Conservation (phyloP, 441 rosid species). For the Dalechampia spathulata region DNA sequence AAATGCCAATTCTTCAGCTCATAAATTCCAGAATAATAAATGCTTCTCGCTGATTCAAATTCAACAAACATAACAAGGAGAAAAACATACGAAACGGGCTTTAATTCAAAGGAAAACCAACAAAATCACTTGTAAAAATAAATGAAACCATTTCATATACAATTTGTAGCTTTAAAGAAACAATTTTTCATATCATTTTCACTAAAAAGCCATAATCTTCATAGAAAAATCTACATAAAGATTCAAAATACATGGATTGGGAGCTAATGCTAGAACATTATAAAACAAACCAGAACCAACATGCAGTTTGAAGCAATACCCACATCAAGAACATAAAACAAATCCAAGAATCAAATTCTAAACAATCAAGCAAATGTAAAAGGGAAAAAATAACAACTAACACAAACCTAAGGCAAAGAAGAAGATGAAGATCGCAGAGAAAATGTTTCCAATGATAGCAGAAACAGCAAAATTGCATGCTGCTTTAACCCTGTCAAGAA, state of each 20-base stretch:
- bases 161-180: neutral
- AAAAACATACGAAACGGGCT: no score
- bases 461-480: conserved; percentile 60
- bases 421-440: conserved; percentile 94
- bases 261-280: no score
- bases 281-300: no score
- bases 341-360: conserved; percentile 17
- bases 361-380: conserved; percentile 6
- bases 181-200: no score
- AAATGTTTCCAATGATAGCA: conserved; percentile 67
- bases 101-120: conserved; percentile 1
- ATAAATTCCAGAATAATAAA: no score
- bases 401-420: conserved; percentile 86
- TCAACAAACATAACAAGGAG: no score
- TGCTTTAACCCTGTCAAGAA: conserved; percentile 50
- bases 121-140: neutral
- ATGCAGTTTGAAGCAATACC: neutral
- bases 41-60: no score
- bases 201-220: no score
- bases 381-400: neutral
- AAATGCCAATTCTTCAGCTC: conserved; percentile 14
- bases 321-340: conserved; percentile 11
- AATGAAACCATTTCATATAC: neutral
- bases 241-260: no score
- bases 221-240: no score